Percentiles rank a stretch among this genome's conserved stretches.
These are phyloP conservation scores for Musa schizocarpa DNA, from an alignment of 176 grass and related monocot species.

Conservation along the genomic window DNA sequence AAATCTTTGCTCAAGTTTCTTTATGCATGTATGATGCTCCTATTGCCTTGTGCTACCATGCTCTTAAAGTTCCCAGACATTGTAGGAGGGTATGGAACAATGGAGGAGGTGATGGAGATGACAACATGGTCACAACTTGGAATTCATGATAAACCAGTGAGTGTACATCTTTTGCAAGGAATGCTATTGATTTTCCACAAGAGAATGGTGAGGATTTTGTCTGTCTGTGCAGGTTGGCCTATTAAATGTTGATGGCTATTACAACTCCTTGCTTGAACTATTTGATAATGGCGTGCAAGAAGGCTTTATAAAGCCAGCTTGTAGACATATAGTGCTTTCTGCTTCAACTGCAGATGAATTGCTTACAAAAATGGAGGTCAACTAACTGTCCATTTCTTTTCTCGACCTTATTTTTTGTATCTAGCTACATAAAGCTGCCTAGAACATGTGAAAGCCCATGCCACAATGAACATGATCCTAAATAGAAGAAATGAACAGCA, in stretches of 20 bases:
- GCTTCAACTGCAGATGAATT: conserved; percentile 64
- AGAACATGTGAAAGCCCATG: conserved; percentile 5
- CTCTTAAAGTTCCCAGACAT: not conserved
- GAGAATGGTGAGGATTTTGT: conserved; percentile 27
- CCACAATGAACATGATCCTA: conserved; percentile 15
- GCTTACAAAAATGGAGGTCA: conserved; percentile 89
- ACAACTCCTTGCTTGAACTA: conserved; percentile 70
- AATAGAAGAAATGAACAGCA: not conserved
- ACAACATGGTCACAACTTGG: conserved; percentile 97
- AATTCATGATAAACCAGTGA: conserved; percentile 91
- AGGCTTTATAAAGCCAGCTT: conserved; percentile 89
- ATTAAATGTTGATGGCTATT: conserved; percentile 96
- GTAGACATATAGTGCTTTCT: conserved; percentile 70
- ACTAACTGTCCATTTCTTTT: not conserved
- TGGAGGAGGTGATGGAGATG: conserved; percentile 98
- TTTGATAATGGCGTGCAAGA: conserved; percentile 76
- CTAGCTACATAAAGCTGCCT: not conserved
- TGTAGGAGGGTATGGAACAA: conserved; percentile 91
- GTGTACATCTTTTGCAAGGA: conserved; percentile 15
- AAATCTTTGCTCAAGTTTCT: not conserved
- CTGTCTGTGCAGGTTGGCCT: conserved; percentile 40
- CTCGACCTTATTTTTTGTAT: not conserved
- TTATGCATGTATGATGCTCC: not conserved
- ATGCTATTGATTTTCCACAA: conserved; percentile 5
- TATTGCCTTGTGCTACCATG: not conserved